phyloP scores from a whole-genome alignment of 257 asterid species.

The Penstemon newberryi region DNA sequence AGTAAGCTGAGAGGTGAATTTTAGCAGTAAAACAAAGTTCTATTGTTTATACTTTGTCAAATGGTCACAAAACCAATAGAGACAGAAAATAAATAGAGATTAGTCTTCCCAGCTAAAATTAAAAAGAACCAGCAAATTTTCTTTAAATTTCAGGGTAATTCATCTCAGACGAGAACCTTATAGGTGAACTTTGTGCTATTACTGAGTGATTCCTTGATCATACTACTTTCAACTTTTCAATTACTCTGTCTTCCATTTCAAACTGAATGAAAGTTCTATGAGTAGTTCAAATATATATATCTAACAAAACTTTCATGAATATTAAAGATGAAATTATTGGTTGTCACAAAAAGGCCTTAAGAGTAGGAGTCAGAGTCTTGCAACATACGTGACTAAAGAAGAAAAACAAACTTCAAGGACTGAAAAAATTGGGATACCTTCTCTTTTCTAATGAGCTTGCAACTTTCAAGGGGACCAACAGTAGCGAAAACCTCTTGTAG shows the following conservation, averaged over 20 bases:
- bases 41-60: neutral
- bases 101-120: neutral
- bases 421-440: slow-evolving; percentile 40
- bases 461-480: slow-evolving; percentile 80
- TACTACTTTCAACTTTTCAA: neutral
- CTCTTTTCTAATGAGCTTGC: slow-evolving; percentile 87
- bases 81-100: neutral
- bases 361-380: neutral
- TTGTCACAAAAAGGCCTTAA: slow-evolving; percentile 5
- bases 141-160: neutral
- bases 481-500: slow-evolving; percentile 82
- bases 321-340: neutral
- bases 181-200: neutral
- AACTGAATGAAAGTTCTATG: slow-evolving; percentile 5
- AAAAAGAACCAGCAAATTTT: neutral
- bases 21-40: slow-evolving; percentile 16
- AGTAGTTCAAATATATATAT: slow-evolving; percentile 3
- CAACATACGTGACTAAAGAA: slow-evolving; percentile 4
- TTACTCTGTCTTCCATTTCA: neutral
- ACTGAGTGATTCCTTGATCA: neutral
- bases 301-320: neutral
- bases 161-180: slow-evolving; percentile 11
- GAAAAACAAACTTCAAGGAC: neutral
- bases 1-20: neutral
- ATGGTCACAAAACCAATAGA: slow-evolving; percentile 7